Base-by-base conservation (phyloP, 1,284 basidiomycete genomes). In the Malassezia sympodialis region DNA sequence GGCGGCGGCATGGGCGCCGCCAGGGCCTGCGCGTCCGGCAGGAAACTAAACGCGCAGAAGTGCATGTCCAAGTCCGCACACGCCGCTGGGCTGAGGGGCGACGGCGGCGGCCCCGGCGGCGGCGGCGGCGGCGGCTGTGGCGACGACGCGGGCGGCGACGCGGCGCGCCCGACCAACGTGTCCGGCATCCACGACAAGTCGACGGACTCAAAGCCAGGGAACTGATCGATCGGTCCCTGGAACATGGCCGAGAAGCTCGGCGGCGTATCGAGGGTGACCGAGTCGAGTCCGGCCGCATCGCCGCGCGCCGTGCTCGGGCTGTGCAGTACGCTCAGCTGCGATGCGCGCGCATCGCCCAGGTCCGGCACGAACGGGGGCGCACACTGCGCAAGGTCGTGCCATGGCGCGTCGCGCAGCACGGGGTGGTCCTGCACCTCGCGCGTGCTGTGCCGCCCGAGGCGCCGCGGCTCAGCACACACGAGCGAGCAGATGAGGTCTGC, bases 171-270 rank as follows among this genome's bases (percentile, higher is more conserved):
- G 12, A 46, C 12, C 27, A 7, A 34, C 17, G n/a, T 8, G 26
- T 46, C 44, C 17, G 30, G 21, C 7, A n/a, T 30, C 44, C 44
- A 46, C n/a, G 44, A 46, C 17, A 24, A 21, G 26, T 49, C 57
- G 35, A 34, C 53, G 11, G 67, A 65, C 42, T 73, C 68, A 40
- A 66, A 70, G 1, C 58, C 63, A 0, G 70, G 70, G 51, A 73
- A 73, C 34, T 70, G 63, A 46, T 68, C 60, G 7, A 65, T 51
- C 21, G 67, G 46, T 24, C 69, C 69, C 11, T 54, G 39, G 44
- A 59, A 73, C 28, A 73, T 58, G 1, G 60, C 61, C 1, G 70
- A 72, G 50, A 73, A 71, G 43, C 63, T 65, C 4, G 66, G 66
- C 14, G 66, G 51, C 37, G 60, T 65, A 27, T 60, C 58, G 10